phyloP scores from a whole-genome alignment of 805 yeast species.

The Naumovozyma dairenensis region DNA sequence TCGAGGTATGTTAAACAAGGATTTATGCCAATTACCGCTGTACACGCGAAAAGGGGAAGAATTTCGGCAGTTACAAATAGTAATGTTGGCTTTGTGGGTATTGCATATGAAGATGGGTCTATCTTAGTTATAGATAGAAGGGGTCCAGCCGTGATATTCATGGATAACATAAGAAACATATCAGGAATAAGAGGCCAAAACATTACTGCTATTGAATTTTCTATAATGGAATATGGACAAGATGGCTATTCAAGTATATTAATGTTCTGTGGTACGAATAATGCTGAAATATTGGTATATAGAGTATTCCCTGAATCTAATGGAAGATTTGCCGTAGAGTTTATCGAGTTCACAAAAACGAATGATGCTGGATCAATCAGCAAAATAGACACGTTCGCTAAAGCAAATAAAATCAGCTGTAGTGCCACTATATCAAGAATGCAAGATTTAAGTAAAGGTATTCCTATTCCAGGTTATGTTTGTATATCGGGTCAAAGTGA shows the following conservation, averaged over 20 bases:
- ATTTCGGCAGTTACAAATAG: conserved; percentile 60
- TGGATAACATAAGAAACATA: conserved; percentile 27
- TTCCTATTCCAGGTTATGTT: conserved; percentile 51
- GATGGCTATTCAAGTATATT: conserved; percentile 66
- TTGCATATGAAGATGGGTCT: conserved; percentile 70
- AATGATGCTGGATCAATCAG: conserved; percentile 42
- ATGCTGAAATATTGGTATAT: conserved; percentile 60
- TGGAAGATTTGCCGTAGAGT: conserved; percentile 52
- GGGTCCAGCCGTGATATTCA: conserved; percentile 60
- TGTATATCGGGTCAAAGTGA: conserved; percentile 49
- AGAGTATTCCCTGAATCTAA: conserved; percentile 52
- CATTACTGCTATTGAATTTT: conserved; percentile 60
- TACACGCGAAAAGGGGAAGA: conserved; percentile 37
- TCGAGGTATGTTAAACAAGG: conserved; percentile 46
- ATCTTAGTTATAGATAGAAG: conserved; percentile 68
- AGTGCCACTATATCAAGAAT: conserved; percentile 51
- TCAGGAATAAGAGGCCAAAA: conserved; percentile 20
- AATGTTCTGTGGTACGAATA: conserved; percentile 64
- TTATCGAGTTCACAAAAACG: conserved; percentile 38
- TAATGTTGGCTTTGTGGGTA: conserved; percentile 73
- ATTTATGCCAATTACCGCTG: conserved; percentile 44
- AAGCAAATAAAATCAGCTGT: conserved; percentile 53
- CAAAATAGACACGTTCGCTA: conserved; percentile 47
- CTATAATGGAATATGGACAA: conserved; percentile 56
- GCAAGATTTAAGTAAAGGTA: conserved; percentile 50